Base-by-base conservation (phyloP, 2,329 filamentous ascomycete species). In the Metarhizium guizhouense region DNA sequence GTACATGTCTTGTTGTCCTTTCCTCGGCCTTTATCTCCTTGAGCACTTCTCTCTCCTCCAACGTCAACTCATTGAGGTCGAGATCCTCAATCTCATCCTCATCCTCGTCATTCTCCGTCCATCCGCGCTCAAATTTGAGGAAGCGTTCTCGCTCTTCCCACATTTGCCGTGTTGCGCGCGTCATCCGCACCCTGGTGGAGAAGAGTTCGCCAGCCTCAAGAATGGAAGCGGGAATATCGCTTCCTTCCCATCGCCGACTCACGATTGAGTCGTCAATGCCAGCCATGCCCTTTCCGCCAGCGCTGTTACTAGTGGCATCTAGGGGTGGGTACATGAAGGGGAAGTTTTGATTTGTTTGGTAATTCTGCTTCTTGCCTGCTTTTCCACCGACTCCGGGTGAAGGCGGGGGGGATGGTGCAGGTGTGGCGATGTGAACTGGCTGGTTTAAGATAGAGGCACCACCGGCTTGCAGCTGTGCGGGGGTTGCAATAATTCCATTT, bases 311-410 rank as follows among this genome's bases (percentile, higher is more conserved):
- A 29, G 84, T 86, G 59, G 86, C 86, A 70, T 96, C 93, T 18
- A 96, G 76, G 1, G 94, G 94, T 2, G 94, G 94, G 63, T 99
- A 99, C 74, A 99, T 85, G 67, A 99, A 97, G 0, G 94, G 94
- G 61, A 99, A 97, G 67, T 96, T 94, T 64, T 99, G 94, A 66
- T 99, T 99, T 0, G 94, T 99, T 70, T 99, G 94, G 65, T 99
- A 99, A 63, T 97, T 99, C 66, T 99, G 94, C 68, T 99, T 99
- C 77, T 99, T 99, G 1, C 88, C 92, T 53, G 88, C 90, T 70
- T 97, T 99, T 0, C 91, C 91, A 30, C 91, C 92, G 38, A 87
- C 86, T 10, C 77, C 80, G 0, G 94, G 94, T 1, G 93, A 96
- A 1, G 94, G 94, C 0, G 94, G 94, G 29, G 94, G 94, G 0